Base-by-base conservation (phyloP, 2,329 filamentous ascomycete genomes). In the Westerdykella sp. region DNA sequence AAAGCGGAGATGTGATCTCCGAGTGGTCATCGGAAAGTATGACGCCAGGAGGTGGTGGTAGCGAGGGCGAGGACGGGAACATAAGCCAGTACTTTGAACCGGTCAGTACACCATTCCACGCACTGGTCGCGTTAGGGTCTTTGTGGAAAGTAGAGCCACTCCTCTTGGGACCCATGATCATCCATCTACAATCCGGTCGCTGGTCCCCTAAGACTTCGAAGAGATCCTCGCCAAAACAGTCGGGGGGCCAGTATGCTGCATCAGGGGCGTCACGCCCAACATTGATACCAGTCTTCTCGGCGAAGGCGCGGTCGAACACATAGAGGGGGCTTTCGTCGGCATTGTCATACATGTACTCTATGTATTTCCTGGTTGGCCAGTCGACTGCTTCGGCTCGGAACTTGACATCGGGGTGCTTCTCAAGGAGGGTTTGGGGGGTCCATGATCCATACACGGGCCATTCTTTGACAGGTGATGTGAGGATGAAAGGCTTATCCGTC, bases 41-140 rank as follows among this genome's bases (percentile, higher is more conserved):
- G 31, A 97, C 90, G 3, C 91, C 91, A 0, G 91, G 91, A 6
- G 93, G 89, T 3, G 82, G 75, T 0, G 81, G 78, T 5, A 76
- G 63, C 14, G 69, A 69, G 1, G 73, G 65, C 0, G 80, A 80
- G 0, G 86, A 84, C 0, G 88, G 89, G 60, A 97, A 97, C 88
- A 97, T 94, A 65, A 97, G 91, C 91, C 93, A 97, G 73, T 97
- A 97, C 63, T 97, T 97, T 28, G 84, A 80, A 5, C 91, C 93
- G 46, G 84, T 81, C 22, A 97, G 73, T 12, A 96, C 87, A 1
- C 90, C 91, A 63, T 97, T 97, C 93, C 91, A 97, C 0, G 93
- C 91, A 56, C 82, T 84, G 69, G 83, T 83, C 1, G 77, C 79
- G 59, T 83, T 83, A 2, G 79, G 80, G 55, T 83, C 81, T 64